A percentile compares a stretch with the other conserved stretches of the same genome.
Conservation (phyloP, 345 rosid species). For the Aegle marmelos region DNA sequence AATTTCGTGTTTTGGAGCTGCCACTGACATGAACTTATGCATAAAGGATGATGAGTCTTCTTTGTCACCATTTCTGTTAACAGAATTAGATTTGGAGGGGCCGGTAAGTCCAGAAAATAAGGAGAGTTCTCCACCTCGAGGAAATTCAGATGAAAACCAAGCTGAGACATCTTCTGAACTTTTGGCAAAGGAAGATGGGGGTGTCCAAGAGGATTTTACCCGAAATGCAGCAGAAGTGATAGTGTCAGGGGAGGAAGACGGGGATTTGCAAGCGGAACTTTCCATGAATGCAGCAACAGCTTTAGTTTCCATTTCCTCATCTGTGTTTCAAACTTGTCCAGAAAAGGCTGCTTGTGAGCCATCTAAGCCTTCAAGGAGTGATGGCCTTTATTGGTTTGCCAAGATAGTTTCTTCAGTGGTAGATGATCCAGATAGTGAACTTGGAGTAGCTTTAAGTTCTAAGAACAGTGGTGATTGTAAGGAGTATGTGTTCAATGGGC, state of each 20-base stretch:
- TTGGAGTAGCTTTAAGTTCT: conserved; percentile 24
- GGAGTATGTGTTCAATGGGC: conserved; percentile 17
- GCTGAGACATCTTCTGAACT: conserved; percentile 16
- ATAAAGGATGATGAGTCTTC: conserved; percentile 18
- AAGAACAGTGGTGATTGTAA: conserved; percentile 14
- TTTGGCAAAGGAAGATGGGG: conserved; percentile 21
- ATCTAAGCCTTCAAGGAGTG: conserved; percentile 8
- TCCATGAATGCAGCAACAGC: conserved; percentile 44
- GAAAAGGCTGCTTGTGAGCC: conserved; percentile 14
- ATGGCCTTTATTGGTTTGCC: conserved; percentile 49
- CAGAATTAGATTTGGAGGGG: conserved; percentile 23
- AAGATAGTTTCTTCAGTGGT: conserved; percentile 35
- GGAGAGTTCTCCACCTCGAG: conserved; percentile 41
- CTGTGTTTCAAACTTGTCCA: conserved; percentile 14
- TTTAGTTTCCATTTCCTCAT: conserved; percentile 44
- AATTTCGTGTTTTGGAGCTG: background rate
- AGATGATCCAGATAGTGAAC: conserved; percentile 30
- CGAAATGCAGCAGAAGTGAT: conserved; percentile 43
- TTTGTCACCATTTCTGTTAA: conserved; percentile 6
- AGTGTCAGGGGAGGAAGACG: conserved; percentile 16
- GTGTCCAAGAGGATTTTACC: conserved; percentile 12
- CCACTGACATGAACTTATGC: conserved; percentile 29
- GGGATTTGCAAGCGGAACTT: conserved; percentile 11
- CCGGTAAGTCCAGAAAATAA: conserved; percentile 42
- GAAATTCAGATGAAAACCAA: conserved; percentile 38